phyloP scores from a whole-genome alignment of 2,329 filamentous ascomycete species.

The Penicillium brasilianum region DNA sequence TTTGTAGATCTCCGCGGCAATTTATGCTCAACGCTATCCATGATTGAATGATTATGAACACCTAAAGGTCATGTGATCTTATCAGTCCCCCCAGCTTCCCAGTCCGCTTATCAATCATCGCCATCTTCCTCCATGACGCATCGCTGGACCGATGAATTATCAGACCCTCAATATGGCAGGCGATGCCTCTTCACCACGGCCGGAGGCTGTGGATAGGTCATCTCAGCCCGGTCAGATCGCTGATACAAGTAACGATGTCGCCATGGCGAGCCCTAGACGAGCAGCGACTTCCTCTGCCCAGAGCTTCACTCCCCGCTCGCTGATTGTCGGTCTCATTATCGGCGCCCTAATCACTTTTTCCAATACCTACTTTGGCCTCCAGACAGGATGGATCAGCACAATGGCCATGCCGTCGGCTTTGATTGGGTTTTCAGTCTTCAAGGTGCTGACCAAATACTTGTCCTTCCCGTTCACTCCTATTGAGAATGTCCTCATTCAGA shows the following conservation, averaged over 20 bases:
- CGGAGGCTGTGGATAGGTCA: conserved; percentile 6
- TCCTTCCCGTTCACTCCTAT: conserved; percentile 86
- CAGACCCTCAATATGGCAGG: conserved; percentile 42
- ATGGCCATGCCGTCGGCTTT: conserved; percentile 98
- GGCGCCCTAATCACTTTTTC: conserved; percentile 93
- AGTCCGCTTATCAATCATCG: conserved; percentile 21
- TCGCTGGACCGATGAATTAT: conserved; percentile 40
- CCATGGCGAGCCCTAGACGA: conserved; percentile 9
- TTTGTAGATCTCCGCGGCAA: too few relatives aligned
- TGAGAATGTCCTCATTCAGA: conserved; percentile 96
- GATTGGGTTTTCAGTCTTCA: conserved; percentile 94
- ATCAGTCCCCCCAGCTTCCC: conserved; percentile 24
- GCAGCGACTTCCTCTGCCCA: conserved; percentile 38
- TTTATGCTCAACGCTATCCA: too few relatives aligned
- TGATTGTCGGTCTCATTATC: conserved; percentile 79
- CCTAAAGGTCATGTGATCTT: conserved; percentile 29
- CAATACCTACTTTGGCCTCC: conserved; percentile 98
- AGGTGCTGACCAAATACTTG: conserved; percentile 72
- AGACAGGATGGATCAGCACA: conserved; percentile 81
- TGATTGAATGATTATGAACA: not conserved
- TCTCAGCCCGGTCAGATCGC: conserved; percentile 8
- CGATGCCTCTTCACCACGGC: conserved; percentile 28
- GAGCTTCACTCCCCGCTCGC: conserved; percentile 84
- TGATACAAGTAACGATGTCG: conserved; percentile 9
- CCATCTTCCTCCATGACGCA: conserved; percentile 15